A percentile compares a stretch with the other conserved stretches of the same genome.
These are phyloP conservation scores for Coniosporium tulheliwenetii DNA, from an alignment of 2,329 filamentous ascomycete species.

Conservation along the genomic window DNA sequence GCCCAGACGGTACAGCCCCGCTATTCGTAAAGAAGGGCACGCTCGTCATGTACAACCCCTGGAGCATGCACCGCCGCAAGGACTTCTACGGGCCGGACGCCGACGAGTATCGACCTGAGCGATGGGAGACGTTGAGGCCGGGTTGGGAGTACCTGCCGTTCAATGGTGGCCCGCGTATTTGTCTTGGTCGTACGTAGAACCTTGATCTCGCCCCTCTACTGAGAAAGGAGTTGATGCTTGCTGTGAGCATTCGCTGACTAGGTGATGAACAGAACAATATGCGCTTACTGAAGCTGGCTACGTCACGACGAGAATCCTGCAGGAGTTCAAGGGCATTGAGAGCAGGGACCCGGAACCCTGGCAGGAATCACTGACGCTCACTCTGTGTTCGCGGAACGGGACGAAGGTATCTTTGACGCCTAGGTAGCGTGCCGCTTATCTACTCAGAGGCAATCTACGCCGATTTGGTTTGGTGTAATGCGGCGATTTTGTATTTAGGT, in stretches of 20 bases:
- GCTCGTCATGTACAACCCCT: constrained; percentile 48
- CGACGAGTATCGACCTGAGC: constrained; percentile 20
- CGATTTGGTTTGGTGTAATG: no score
- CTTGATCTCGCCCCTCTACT: constrained; percentile 32
- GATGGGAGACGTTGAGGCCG: constrained; percentile 19
- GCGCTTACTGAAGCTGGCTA: constrained; percentile 65
- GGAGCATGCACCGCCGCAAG: constrained; percentile 56
- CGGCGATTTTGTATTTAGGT: no score
- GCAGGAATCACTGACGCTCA: constrained; percentile 4
- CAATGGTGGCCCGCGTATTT: constrained; percentile 19
- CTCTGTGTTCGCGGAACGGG: no score
- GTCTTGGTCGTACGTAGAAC: constrained; percentile 22
- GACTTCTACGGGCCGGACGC: constrained; percentile 33
- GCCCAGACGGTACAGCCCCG: constrained; percentile 36
- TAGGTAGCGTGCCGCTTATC: no score
- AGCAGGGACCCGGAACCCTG: constrained; percentile 14
- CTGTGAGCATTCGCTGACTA: no score
- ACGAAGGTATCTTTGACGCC: no score
- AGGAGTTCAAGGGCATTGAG: constrained; percentile 42
- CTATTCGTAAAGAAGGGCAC: constrained; percentile 52
- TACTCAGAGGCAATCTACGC: no score
- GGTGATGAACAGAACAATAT: constrained; percentile 42
- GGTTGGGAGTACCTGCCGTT: constrained; percentile 22
- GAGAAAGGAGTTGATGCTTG: no score
- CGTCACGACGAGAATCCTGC: constrained; percentile 55